Conservation (phyloP, 768 basidiomycete species). For the Goffeauzyma gilvescens region DNA sequence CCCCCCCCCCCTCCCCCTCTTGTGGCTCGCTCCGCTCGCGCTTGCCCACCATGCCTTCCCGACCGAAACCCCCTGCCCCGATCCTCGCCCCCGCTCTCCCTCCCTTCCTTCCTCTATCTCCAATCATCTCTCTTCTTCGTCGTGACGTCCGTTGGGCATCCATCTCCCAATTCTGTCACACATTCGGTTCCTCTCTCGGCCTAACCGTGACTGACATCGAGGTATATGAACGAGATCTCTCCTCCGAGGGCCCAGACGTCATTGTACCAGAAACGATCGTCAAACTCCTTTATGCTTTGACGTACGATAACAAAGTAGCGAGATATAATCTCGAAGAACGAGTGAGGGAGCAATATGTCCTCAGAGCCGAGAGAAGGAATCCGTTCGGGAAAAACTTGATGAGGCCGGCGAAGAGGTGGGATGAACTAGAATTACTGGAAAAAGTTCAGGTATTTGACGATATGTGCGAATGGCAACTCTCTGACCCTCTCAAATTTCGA, state of each 20-base stretch:
- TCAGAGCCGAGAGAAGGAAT: slow-evolving; percentile 15
- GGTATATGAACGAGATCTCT: slow-evolving; percentile 24
- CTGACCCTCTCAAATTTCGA: slow-evolving; percentile 27
- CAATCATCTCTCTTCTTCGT: slow-evolving; percentile 38
- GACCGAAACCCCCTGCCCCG: slow-evolving; percentile 14
- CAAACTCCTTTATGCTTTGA: slow-evolving; percentile 29
- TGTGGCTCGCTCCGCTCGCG: too few species aligned
- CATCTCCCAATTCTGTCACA: slow-evolving; percentile 74
- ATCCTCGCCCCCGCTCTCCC: slow-evolving; percentile 16
- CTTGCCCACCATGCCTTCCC: too few species aligned
- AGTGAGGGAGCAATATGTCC: slow-evolving; percentile 24
- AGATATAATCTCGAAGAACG: slow-evolving; percentile 23
- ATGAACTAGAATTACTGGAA: slow-evolving; percentile 20
- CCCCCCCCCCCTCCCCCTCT: not conserved
- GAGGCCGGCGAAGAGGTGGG: slow-evolving; percentile 22
- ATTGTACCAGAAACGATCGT: slow-evolving; percentile 22
- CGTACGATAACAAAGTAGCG: slow-evolving; percentile 28
- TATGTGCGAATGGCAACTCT: slow-evolving; percentile 33
- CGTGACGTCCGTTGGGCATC: slow-evolving; percentile 84
- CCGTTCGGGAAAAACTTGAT: slow-evolving; percentile 20
- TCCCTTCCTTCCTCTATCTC: slow-evolving; percentile 17
- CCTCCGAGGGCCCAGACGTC: slow-evolving; percentile 14
- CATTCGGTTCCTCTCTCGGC: slow-evolving; percentile 55
- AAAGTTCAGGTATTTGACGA: slow-evolving; percentile 29
- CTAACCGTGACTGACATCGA: slow-evolving; percentile 47